Evolutionary conservation across 2,329 filamentous ascomycete genomes (phyloP), one percentile per base, ranked within the genome.

Genomic region (Epichloe sibirici): DNA sequence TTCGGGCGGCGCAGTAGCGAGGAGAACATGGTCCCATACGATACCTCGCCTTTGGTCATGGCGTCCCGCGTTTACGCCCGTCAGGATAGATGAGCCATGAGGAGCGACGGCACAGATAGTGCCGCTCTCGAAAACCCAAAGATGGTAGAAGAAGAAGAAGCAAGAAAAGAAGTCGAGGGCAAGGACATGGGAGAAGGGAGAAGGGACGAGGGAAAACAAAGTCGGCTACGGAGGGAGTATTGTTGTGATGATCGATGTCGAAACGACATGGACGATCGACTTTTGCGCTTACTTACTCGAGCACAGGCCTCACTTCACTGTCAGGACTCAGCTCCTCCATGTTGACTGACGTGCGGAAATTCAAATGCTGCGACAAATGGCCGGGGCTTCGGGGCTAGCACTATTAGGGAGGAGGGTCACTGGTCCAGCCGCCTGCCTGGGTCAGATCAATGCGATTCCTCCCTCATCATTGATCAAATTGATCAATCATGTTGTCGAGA

Each of bases 1-100:
- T 64, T 63, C 25, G 65, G 61, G 48, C 62, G 64, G 55, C 63
- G 66, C 53, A 69, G 59, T 51, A 67, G 60, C 56, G 68, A 69
- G 56, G 65, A 63, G 61, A 70, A 67, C 68, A 71, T 69, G 56
- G 58, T 60, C 51, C 55, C 60, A 55, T 49, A 37, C 11, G 42
- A 42, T 43, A 51, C 28, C 40, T 49, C 40, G 39, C 48, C 48
- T 51, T 49, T 45, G 45, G 48, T 44, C 51, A 46, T 53, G 45
- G 50, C 53, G 53, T 50, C 52, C 57, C 37, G 54, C 52, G 53
- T 56, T 40, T 35, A 49, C 51, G 42, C 56, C 58, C 57, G 57
- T 63, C 58, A 62, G 55, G 55, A 56, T 57, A 57, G 60, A 59
- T 62, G 62, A 53, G 56, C 57, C 55, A 53, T 54, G 57, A 52